Percentiles rank a stretch among this genome's conserved stretches.
These are phyloP conservation scores for Clonostachys sp. DNA, from an alignment of 2,329 filamentous ascomycete species.

Conservation along the genomic window DNA sequence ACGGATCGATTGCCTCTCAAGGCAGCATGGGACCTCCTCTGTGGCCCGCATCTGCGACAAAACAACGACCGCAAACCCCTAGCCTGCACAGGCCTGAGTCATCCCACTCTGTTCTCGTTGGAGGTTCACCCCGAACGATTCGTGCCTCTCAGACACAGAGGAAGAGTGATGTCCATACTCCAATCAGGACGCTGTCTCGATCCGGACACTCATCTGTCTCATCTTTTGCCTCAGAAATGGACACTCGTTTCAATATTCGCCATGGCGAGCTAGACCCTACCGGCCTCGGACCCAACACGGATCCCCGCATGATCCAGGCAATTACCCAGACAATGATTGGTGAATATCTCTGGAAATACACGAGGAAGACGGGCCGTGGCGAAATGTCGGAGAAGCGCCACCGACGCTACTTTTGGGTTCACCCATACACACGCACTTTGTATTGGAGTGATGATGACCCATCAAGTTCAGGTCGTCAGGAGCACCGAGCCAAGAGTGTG, in stretches of 20 bases:
- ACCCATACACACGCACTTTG: slow-evolving; percentile 91
- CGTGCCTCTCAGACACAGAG: slow-evolving; percentile 26
- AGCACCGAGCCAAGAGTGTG: slow-evolving; percentile 82
- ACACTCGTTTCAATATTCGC: slow-evolving; percentile 78
- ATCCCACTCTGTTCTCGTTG: slow-evolving; percentile 46
- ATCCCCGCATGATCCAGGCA: slow-evolving; percentile 97
- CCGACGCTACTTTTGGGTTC: slow-evolving; percentile 97
- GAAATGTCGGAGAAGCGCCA: slow-evolving; percentile 88
- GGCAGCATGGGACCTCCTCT: slow-evolving; percentile 77
- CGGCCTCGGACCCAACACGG: slow-evolving; percentile 69
- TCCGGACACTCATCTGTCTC: slow-evolving; percentile 75
- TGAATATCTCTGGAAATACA: slow-evolving; percentile 99
- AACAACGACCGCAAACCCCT: slow-evolving; percentile 56
- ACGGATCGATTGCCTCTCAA: slow-evolving; percentile 39
- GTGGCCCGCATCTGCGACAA: slow-evolving; percentile 71
- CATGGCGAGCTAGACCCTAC: slow-evolving; percentile 48
- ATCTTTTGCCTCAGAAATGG: slow-evolving; percentile 91
- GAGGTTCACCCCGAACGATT: slow-evolving; percentile 49
- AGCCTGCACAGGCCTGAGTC: slow-evolving; percentile 40
- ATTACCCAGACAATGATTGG: slow-evolving; percentile 99
- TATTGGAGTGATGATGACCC: slow-evolving; percentile 97
- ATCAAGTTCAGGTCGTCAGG: slow-evolving; percentile 67
- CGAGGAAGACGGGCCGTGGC: slow-evolving; percentile 83
- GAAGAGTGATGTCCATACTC: slow-evolving; percentile 24
- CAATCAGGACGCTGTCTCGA: slow-evolving; percentile 26